Evolutionary conservation across 257 asterid species (phyloP).

Genomic region (Rauvolfia tetraphylla): DNA sequence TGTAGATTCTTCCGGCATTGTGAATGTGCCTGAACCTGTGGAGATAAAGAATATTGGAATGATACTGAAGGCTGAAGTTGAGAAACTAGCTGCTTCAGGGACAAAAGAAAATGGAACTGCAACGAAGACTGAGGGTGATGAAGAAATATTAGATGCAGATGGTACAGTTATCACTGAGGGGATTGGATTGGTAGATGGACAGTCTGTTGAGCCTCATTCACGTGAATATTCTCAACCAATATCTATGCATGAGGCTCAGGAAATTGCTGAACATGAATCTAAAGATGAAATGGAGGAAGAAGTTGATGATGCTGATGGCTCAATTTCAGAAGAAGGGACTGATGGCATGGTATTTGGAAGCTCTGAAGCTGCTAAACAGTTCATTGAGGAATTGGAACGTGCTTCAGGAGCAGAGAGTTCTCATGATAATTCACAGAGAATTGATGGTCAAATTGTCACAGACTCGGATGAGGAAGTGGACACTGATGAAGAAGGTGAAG

Average conservation of each 20-base stretch:
- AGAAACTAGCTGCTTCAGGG: slow-evolving; percentile 21
- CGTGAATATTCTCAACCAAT: slow-evolving; percentile 18
- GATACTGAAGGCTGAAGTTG: slow-evolving; percentile 23
- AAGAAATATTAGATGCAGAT: slow-evolving; percentile 20
- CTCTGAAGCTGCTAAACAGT: slow-evolving; percentile 83
- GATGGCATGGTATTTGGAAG: slow-evolving; percentile 81
- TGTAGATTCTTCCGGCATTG: slow-evolving; percentile 24
- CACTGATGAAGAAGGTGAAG: slow-evolving; percentile 89
- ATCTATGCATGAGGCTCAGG: slow-evolving; percentile 19
- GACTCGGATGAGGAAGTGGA: slow-evolving; percentile 93
- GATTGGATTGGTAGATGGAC: slow-evolving; percentile 17
- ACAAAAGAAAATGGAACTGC: slow-evolving; percentile 30
- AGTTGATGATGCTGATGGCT: slow-evolving; percentile 43
- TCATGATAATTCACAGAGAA: slow-evolving; percentile 39
- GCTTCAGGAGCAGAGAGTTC: slow-evolving; percentile 58
- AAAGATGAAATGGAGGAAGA: slow-evolving; percentile 36
- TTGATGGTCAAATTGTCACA: slow-evolving; percentile 88
- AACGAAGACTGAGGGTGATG: slow-evolving; percentile 16
- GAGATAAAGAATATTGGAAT: slow-evolving; percentile 16
- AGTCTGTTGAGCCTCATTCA: slow-evolving; percentile 15
- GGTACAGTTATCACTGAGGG: neutral
- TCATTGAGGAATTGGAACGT: slow-evolving; percentile 79
- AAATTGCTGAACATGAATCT: slow-evolving; percentile 40
- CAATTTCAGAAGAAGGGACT: slow-evolving; percentile 56
- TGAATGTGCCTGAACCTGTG: slow-evolving; percentile 16